These are phyloP conservation scores for Esteya vermicola DNA, from an alignment of 2,329 filamentous ascomycete genomes.

Conservation along the genomic window DNA sequence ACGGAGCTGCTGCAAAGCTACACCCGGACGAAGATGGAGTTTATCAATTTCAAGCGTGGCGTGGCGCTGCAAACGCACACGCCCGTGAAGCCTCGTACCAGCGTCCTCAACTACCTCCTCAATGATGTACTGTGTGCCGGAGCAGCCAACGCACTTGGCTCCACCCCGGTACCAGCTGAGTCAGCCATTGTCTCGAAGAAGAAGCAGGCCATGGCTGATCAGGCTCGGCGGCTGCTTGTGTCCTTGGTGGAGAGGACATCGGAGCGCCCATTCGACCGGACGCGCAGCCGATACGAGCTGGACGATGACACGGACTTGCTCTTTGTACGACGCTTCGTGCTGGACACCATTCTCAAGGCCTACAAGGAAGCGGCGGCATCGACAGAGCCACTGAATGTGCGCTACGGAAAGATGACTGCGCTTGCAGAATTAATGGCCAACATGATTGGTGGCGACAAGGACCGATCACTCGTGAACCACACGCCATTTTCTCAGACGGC, in stretches of 20 bases:
- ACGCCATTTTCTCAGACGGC: constrained; percentile 11
- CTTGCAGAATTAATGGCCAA: constrained; percentile 85
- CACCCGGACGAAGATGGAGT: constrained; percentile 90
- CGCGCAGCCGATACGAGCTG: constrained; percentile 43
- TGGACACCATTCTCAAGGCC: constrained; percentile 82
- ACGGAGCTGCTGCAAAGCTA: constrained; percentile 85
- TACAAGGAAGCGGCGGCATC: constrained; percentile 79
- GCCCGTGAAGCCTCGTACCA: constrained; percentile 85
- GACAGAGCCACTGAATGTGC: constrained; percentile 65
- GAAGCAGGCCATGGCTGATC: constrained; percentile 67
- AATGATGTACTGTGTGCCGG: constrained; percentile 56
- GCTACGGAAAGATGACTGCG: constrained; percentile 77
- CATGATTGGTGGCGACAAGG: constrained; percentile 73
- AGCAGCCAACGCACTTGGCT: constrained; percentile 38
- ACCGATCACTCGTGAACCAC: constrained; percentile 38
- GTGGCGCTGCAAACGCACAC: constrained; percentile 71
- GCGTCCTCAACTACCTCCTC: constrained; percentile 85
- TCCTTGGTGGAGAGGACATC: constrained; percentile 78
- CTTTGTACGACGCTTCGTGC: constrained; percentile 86
- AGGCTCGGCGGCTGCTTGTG: constrained; percentile 75
- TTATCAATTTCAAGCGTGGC: constrained; percentile 97
- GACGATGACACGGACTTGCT: constrained; percentile 74
- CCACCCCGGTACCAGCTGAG: constrained; percentile 14
- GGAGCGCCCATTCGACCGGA: constrained; percentile 51
- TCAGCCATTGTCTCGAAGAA: constrained; percentile 74